Evolutionary conservation across 73 alveolate genomes (phyloP), one percentile per base, ranked within the genome.

Genomic region (Paramecium bursaria): DNA sequence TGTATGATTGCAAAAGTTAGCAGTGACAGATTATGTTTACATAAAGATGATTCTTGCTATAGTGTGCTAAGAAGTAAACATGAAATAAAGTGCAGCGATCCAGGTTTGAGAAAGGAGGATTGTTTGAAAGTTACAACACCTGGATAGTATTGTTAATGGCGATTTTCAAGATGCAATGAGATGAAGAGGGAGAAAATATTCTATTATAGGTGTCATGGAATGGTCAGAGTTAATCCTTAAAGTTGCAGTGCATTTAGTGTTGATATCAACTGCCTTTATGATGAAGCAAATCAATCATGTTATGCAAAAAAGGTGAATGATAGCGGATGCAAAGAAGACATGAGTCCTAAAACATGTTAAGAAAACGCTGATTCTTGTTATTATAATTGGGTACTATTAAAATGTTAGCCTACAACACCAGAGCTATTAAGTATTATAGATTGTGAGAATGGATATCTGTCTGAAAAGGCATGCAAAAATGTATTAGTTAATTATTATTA

Each of bases 191-290:
- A n/a, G n/a, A n/a, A n/a, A n/a, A n/a, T n/a, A n/a, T n/a, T n/a
- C n/a, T n/a, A n/a, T n/a, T n/a, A n/a, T n/a, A n/a, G n/a, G n/a
- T n/a, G n/a, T n/a, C n/a, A n/a, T n/a, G n/a, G n/a, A n/a, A n/a
- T n/a, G n/a, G n/a, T n/a, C n/a, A n/a, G n/a, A n/a, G n/a, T n/a
- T n/a, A n/a, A n/a, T n/a, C n/a, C n/a, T n/a, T n/a, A n/a, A n/a
- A n/a, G n/a, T n/a, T n/a, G n/a, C n/a, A n/a, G n/a, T n/a, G n/a
- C n/a, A n/a, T n/a, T n/a, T n/a, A n/a, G n/a, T n/a, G n/a, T n/a
- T n/a, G n/a, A n/a, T n/a, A n/a, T n/a, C n/a, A n/a, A 67, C 22
- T 67, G 82, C 44, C 44, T 67, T 5, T 42, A 67, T 67, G 82
- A 67, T 42, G 82, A 31, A 39, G 44, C 19, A 5, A 67, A 21